Evolutionary conservation across 2,329 filamentous ascomycete genomes (phyloP).

Genomic region (Camptophora hylomeconis): DNA sequence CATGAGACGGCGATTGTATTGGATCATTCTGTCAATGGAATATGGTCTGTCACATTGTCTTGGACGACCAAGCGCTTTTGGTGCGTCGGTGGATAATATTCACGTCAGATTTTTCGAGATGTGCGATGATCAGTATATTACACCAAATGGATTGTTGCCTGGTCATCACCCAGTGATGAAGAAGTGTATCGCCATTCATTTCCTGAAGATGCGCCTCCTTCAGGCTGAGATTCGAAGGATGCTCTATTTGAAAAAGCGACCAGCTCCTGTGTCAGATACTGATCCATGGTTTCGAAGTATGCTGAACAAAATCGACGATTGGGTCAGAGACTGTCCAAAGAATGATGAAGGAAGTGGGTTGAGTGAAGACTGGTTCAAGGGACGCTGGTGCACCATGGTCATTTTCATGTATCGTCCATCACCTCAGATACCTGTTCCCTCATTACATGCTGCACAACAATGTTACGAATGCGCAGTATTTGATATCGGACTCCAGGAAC

Average conservation of each 20-base stretch:
- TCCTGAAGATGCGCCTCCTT: conserved; percentile 77
- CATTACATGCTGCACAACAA: conserved; percentile 59
- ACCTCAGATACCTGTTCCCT: conserved; percentile 80
- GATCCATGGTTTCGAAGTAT: conserved; percentile 82
- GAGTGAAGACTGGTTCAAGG: conserved; percentile 64
- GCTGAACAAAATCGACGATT: conserved; percentile 62
- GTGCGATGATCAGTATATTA: conserved; percentile 74
- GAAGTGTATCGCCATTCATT: conserved; percentile 83
- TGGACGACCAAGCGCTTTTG: conserved; percentile 75
- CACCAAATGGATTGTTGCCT: conserved; percentile 56
- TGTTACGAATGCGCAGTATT: conserved; percentile 74
- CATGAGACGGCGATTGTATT: conserved; percentile 76
- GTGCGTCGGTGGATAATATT: conserved; percentile 67
- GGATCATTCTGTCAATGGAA: conserved; percentile 82
- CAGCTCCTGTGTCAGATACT: conserved; percentile 61
- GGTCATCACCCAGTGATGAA: conserved; percentile 60
- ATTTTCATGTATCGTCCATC: conserved; percentile 81
- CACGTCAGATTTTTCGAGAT: conserved; percentile 76
- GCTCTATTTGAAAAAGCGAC: conserved; percentile 71
- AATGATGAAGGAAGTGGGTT: conserved; percentile 56
- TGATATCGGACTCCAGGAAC: conserved; percentile 68
- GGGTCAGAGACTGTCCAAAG: conserved; percentile 64
- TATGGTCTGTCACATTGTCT: conserved; percentile 76
- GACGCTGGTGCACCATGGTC: conserved; percentile 73
- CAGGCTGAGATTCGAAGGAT: conserved; percentile 79